Evolutionary conservation across 495 filamentous ascomycete genomes (phyloP).

Genomic region (Chaetomium fimeti): DNA sequence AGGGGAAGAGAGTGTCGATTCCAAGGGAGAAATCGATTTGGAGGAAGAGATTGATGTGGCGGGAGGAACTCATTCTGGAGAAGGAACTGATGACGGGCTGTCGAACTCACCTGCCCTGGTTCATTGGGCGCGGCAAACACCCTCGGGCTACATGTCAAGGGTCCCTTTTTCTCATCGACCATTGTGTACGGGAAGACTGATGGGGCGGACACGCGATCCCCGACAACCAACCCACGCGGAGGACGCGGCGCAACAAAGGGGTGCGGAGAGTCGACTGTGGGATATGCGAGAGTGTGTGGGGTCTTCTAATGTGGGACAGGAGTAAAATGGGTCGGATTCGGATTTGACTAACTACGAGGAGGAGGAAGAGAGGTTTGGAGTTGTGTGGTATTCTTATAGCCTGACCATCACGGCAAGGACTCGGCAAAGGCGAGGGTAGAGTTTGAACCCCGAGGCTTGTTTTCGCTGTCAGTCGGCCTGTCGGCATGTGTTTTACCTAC

Average conservation of each 20-base stretch:
- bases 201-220: not conserved
- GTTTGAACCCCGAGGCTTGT: not conserved
- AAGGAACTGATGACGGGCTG: too few relatives aligned
- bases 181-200: not conserved
- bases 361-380: not conserved
- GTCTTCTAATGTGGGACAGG: constrained; percentile 8
- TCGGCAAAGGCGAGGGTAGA: not conserved
- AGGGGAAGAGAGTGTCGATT: too few relatives aligned
- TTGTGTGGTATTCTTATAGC: not conserved
- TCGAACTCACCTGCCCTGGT: not conserved
- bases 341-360: not conserved
- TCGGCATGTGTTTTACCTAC: constrained; percentile 7
- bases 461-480: not conserved
- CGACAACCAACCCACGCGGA: not conserved
- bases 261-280: not conserved
- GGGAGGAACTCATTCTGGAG: not conserved
- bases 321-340: constrained; percentile 7
- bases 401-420: not conserved
- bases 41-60: too few relatives aligned
- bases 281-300: constrained; percentile 1
- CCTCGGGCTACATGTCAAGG: not conserved
- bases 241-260: not conserved
- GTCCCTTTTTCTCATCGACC: not conserved
- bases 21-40: not conserved
- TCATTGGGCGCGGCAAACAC: not conserved